phyloP scores from a whole-genome alignment of 305 asterid species.

The Euphrasia arctica region DNA sequence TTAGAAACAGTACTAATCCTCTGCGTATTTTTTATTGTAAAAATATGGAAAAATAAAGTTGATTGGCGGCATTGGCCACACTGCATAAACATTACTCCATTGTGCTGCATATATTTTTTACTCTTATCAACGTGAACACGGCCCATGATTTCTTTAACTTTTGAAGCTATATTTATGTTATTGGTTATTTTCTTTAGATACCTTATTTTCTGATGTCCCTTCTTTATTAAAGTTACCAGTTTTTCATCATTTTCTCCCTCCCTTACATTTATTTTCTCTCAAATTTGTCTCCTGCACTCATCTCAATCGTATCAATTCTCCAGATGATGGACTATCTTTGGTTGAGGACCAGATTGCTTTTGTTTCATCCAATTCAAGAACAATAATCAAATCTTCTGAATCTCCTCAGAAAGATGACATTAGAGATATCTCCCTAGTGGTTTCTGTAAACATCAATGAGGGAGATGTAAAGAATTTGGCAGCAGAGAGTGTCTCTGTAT shows the following conservation, averaged over 20 bases:
- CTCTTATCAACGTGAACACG: slow-evolving; percentile 9
- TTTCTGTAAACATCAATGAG: slow-evolving; percentile 19
- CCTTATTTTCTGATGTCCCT: slow-evolving; percentile 5
- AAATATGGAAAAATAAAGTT: neutral
- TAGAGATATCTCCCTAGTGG: neutral
- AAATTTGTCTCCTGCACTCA: slow-evolving; percentile 25
- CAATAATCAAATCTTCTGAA: slow-evolving; percentile 27
- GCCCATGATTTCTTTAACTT: slow-evolving; percentile 10
- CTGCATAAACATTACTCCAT: slow-evolving; percentile 3
- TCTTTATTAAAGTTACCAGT: slow-evolving; percentile 11
- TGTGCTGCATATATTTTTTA: neutral
- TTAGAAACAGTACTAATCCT: neutral
- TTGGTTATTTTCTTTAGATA: neutral
- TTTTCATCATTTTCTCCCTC: neutral
- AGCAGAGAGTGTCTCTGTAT: slow-evolving; percentile 29
- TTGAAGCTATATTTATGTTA: slow-evolving; percentile 9
- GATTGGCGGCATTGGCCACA: neutral
- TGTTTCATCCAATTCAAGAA: slow-evolving; percentile 21
- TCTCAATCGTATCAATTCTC: slow-evolving; percentile 23
- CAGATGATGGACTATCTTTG: slow-evolving; percentile 27
- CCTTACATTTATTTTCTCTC: neutral
- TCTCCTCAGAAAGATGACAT: slow-evolving; percentile 29
- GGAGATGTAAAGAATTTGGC: slow-evolving; percentile 30
- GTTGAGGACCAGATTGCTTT: slow-evolving; percentile 30
- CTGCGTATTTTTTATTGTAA: neutral